phyloP scores from a whole-genome alignment of 768 basidiomycete genomes.

The Suillus luteus region DNA sequence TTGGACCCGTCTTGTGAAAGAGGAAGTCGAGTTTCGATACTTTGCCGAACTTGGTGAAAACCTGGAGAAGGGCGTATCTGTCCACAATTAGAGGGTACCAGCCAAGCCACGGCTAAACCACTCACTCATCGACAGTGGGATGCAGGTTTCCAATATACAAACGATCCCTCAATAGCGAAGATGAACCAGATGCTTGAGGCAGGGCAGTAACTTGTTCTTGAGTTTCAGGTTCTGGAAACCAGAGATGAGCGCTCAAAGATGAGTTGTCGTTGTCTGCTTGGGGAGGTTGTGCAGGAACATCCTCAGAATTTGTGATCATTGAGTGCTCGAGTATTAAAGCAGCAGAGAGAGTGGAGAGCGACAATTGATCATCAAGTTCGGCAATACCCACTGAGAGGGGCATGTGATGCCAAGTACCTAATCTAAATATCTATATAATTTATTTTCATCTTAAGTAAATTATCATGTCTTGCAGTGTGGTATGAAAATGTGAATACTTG shows the following conservation, averaged over 20 bases:
- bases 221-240: slow-evolving; percentile 34
- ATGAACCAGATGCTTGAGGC: slow-evolving; percentile 24
- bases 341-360: not conserved
- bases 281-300: not conserved
- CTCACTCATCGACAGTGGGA: slow-evolving; percentile 84
- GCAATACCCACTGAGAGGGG: not conserved
- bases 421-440: too few species aligned
- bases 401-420: too few species aligned
- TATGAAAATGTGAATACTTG: not conserved
- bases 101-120: slow-evolving; percentile 12
- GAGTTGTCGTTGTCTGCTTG: slow-evolving; percentile 8
- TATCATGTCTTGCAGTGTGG: too few species aligned
- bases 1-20: slow-evolving; percentile 89
- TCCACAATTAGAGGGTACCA: slow-evolving; percentile 18
- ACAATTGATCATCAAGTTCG: not conserved
- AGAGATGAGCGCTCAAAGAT: slow-evolving; percentile 23
- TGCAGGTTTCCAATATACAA: slow-evolving; percentile 91
- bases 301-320: slow-evolving; percentile 3
- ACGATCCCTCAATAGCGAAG: slow-evolving; percentile 59
- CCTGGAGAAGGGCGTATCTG: slow-evolving; percentile 85
- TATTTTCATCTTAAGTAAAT: too few species aligned
- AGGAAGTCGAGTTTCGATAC: slow-evolving; percentile 91
- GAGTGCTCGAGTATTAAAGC: slow-evolving; percentile 1
- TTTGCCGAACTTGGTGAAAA: slow-evolving; percentile 92
- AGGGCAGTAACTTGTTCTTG: slow-evolving; percentile 3